Evolutionary conservation across 371 early-diverging fungal species (phyloP), one percentile per base, ranked within the genome.

Genomic region (Phascolomyces articulosus): DNA sequence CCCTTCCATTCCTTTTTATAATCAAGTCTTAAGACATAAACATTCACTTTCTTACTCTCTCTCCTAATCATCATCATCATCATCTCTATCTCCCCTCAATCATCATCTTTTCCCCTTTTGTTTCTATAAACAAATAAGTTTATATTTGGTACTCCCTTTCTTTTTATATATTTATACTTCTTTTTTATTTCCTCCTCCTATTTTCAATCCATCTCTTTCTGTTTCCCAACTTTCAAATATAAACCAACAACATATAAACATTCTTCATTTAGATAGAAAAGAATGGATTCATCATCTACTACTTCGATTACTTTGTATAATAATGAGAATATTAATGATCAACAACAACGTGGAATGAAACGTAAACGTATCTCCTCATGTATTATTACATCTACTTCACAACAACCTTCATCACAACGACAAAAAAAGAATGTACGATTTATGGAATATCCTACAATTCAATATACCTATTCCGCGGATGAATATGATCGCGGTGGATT

Each of bases 401-500:
- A 0, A n/a, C 4, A 44, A 18, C 16, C 18, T 13, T 18, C 44
- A 44, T 4, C 44, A 7, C 8, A 8, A 9, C 23, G 7, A 58
- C 38, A 13, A 11, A 63, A 56, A 18, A 65, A 65, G 54, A 62
- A 4, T 10, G 67, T 67, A 8, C 67, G 62, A 4, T 67, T 67
- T 48, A 28, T 40, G 20, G 34, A 20, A 13, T 20, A 51, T 40
- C 38, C 41, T 26, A 23, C 27, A 34, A 62, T 66, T 41, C 21
- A 55, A 16, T 55, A 62, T n/a, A 67, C 67, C 21, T 67, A 67
- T 40, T 67, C 67, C 15, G 41, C 67, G 3, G 55, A 21, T 18
- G 67, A 67, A 40, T 67, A 67, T 21, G 62, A 67, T 48, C 67
- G 67, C 16, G 62, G 67, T 23, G 64, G 55, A n/a, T 20, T 40